phyloP scores from a whole-genome alignment of 1,284 basidiomycete genomes.

The Amylostereum areolatum region DNA sequence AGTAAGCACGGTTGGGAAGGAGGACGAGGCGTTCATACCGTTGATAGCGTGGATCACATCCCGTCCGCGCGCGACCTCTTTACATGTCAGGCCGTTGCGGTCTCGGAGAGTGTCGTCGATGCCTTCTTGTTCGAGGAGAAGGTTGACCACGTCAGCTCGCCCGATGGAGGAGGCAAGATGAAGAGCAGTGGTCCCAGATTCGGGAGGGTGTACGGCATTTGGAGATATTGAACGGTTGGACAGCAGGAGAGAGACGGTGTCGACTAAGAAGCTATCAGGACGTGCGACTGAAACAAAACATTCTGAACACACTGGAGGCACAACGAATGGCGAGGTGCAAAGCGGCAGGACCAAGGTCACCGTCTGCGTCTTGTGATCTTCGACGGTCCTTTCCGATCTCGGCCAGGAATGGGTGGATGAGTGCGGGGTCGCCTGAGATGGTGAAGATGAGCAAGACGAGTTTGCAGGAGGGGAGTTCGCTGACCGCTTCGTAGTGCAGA shows the following conservation, averaged over 20 bases:
- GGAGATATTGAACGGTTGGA: constrained; percentile 74
- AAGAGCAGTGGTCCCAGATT: constrained; percentile 75
- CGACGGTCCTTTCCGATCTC: constrained; percentile 65
- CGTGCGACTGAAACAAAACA: constrained; percentile 1
- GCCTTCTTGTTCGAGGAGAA: constrained; percentile 71
- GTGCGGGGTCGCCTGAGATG: constrained; percentile 61
- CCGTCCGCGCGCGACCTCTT: constrained; percentile 73
- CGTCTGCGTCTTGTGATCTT: constrained; percentile 36
- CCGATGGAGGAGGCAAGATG: constrained; percentile 85
- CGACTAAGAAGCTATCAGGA: constrained; percentile 29
- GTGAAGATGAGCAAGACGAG: background rate
- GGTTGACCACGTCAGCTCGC: constrained; percentile 69
- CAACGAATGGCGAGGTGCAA: constrained; percentile 86
- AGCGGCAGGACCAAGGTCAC: constrained; percentile 67
- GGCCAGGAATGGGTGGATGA: constrained; percentile 80
- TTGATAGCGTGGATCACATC: constrained; percentile 72
- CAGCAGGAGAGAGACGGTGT: constrained; percentile 66
- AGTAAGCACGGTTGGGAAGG: background rate
- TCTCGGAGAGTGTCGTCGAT: constrained; percentile 83
- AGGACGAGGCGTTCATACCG: constrained; percentile 37
- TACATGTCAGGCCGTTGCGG: constrained; percentile 60
- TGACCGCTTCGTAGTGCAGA: constrained; percentile 67
- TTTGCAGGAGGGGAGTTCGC: constrained; percentile 5
- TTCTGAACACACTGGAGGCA: constrained; percentile 66
- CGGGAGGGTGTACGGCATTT: constrained; percentile 63